Conservation (phyloP, 106 monocot species). For the Dendrobium chrysotoxum region DNA sequence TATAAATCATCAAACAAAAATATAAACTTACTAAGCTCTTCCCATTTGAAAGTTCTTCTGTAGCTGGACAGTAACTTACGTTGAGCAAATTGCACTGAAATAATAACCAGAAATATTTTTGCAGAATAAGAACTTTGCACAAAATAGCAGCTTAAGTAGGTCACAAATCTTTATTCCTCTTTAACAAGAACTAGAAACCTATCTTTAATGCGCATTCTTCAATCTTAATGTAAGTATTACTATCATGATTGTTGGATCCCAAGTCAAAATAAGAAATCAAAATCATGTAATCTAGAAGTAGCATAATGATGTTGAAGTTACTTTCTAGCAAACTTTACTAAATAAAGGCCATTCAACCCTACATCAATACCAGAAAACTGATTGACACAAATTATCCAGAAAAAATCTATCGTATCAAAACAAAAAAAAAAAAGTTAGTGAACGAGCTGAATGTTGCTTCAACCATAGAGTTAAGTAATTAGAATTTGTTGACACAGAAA, state of each 20-base stretch:
- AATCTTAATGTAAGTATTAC: background rate
- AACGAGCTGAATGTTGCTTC: background rate
- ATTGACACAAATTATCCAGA: background rate
- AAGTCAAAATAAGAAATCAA: background rate
- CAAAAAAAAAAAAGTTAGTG: background rate
- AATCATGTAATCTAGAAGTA: background rate
- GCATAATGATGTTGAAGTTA: background rate
- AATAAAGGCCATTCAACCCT: background rate
- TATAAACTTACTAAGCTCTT: conserved; percentile 49
- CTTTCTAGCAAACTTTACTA: background rate
- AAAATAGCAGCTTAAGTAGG: background rate
- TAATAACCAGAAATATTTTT: background rate
- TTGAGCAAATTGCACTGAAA: conserved; percentile 71
- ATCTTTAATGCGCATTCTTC: background rate
- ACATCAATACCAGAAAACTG: background rate
- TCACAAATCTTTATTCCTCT: background rate
- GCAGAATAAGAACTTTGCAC: background rate
- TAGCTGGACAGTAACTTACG: conserved; percentile 75
- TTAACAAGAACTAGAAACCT: background rate
- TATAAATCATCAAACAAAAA: background rate
- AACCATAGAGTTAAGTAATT: background rate
- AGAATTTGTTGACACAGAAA: background rate
- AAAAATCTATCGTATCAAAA: background rate
- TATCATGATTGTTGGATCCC: background rate
- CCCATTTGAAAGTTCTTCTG: conserved; percentile 39